Base-by-base conservation (phyloP, 2,329 filamentous ascomycete species). In the Fusarium sp. region DNA sequence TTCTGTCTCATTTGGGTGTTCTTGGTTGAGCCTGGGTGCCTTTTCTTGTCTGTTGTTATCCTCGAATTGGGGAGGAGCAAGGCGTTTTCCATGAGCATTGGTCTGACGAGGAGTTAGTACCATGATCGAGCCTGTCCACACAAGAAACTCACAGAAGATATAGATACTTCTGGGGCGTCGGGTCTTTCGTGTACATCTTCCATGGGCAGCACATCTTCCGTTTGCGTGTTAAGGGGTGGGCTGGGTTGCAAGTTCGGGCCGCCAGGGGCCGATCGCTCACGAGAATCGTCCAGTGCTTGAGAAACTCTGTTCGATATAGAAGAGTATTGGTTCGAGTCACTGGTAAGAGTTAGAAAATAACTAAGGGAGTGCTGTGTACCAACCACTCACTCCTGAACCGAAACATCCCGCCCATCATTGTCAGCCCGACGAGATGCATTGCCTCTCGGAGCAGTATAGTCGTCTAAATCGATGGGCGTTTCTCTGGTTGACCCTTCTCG, bases 81-180 rank as follows among this genome's bases (percentile, higher is more conserved):
- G 20, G 9, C 43, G 38, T n/a, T 45, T 50, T 32, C 14, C 15
- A 33, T n/a, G 59, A 33, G 9, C 3, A n/a, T 32, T 25, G 22
- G 6, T 20, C 60, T 63, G 11, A 8, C 17, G 30, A 4, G 14
- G 2, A 30, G 37, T 63, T 40, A 63, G 60, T 2, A 4, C 2
- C 12, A 4, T n/a, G 1, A 47, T 27, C 6, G 22, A 20, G 6
- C 1, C 1, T 7, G 6, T 1, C 20, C 7, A 8, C 22, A 6
- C 8, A 30, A 27, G 32, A 38, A 15, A 30, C 60, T 38, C n/a
- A 63, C 45, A 15, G 22, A 20, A n/a, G 30, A 35, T 15, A 2
- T 30, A 11, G 22, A 5, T 6, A 10, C 11, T 22, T 54, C 43
- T 47, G 2, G 4, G 4, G 22, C 12, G 22, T 10, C 12, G 22